Percentiles rank a stretch among this genome's conserved stretches.
These are phyloP conservation scores for Lomentospora prolificans DNA, from an alignment of 2,329 filamentous ascomycete genomes.

Conservation along the genomic window DNA sequence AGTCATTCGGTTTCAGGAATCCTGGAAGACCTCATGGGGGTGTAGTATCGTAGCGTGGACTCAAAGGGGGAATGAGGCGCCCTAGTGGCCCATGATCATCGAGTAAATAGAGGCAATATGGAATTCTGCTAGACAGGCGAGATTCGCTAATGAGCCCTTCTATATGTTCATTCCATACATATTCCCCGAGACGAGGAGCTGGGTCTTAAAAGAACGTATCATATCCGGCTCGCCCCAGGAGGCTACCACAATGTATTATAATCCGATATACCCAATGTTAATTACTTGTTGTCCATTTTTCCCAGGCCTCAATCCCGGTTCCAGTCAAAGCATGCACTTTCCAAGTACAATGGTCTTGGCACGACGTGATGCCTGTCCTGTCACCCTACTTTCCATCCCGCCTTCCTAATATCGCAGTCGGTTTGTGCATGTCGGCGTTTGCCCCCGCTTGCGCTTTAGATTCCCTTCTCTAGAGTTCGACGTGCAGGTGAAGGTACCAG, in stretches of 20 bases:
- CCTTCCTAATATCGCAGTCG: conserved; percentile 1
- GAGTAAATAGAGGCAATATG: no score
- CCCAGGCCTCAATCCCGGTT: background rate
- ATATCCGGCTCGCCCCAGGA: no score
- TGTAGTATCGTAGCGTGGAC: no score
- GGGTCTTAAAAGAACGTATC: no score
- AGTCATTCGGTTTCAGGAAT: background rate
- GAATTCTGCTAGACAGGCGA: no score
- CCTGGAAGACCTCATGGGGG: background rate
- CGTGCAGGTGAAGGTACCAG: background rate
- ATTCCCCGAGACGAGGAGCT: background rate
- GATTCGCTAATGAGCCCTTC: background rate
- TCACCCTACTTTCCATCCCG: background rate
- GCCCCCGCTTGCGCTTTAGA: no score
- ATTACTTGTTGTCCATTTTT: background rate
- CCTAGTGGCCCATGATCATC: no score
- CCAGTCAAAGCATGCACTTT: background rate
- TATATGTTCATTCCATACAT: background rate
- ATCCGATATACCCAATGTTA: background rate
- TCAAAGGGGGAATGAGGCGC: no score
- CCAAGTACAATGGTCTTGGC: background rate
- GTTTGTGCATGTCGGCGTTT: no score
- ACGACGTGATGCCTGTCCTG: background rate
- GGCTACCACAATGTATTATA: background rate
- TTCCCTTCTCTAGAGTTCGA: background rate